A percentile compares a stretch with the other conserved stretches of the same genome.
phyloP scores from a whole-genome alignment of 441 rosid species.

The Adansonia grandidieri region DNA sequence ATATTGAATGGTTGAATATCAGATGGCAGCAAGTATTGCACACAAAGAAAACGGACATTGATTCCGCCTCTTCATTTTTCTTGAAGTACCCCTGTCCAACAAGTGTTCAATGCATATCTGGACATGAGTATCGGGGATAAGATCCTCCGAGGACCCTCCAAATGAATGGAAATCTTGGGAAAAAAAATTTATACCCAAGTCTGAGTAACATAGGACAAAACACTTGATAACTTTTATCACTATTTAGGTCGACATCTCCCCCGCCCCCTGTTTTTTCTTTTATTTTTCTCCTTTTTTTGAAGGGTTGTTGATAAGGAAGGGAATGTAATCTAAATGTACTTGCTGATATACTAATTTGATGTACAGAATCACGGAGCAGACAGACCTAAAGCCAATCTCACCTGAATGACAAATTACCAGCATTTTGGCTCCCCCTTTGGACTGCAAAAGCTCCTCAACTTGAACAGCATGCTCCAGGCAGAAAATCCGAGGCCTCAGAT shows the following conservation, averaged over 20 bases:
- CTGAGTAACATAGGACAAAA: background rate
- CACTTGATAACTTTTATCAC: background rate
- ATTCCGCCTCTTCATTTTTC: background rate
- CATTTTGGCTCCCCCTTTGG: conserved; percentile 81
- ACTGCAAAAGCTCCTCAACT: conserved; percentile 66
- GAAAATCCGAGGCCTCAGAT: conserved; percentile 83
- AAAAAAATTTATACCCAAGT: too few relatives aligned
- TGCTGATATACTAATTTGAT: conserved; percentile 2
- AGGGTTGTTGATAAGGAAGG: background rate
- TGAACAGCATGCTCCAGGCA: conserved; percentile 94
- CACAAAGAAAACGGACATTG: background rate
- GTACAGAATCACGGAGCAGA: background rate
- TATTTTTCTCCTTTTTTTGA: background rate
- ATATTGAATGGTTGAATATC: background rate
- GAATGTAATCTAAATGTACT: conserved; percentile 4
- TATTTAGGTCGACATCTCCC: too few relatives aligned
- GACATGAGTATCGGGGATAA: too few relatives aligned
- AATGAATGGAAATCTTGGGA: too few relatives aligned
- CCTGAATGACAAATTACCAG: conserved; percentile 97
- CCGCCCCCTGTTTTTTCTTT: background rate
- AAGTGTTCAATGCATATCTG: too few relatives aligned
- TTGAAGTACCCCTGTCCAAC: too few relatives aligned
- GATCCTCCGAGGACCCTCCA: too few relatives aligned
- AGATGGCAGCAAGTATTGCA: background rate
- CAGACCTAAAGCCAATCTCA: conserved; percentile 36